Evolutionary conservation across 192 early-diverging fungal genomes (phyloP), one percentile per base, ranked within the genome.

Genomic region (Lunasporangiospora selenospora): DNA sequence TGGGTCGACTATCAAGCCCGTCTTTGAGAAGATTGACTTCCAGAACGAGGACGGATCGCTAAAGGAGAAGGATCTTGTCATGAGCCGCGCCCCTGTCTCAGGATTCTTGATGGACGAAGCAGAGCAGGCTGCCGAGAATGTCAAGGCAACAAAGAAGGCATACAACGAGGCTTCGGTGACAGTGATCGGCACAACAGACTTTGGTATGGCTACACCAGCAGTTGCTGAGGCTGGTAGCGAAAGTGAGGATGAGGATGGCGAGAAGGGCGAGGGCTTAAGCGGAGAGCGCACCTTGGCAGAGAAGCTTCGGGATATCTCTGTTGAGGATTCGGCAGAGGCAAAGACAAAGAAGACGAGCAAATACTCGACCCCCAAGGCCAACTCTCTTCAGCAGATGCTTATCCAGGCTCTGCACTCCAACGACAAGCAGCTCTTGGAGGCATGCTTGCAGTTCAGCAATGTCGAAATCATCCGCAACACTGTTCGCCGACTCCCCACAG

Each of bases 391-490:
- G 38, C 63, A 77, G 21, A 80, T 83, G 60, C 51, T 85, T 15
- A 67, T 85, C 5, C 83, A 85, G 62, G 83, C 83, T 39, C 50
- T 85, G 41, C 83, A 85, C 31, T 81, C 83, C 19, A 80, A 81
- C 27, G 83, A 85, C 45, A 32, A 46, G 9, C 70, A 73, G 29
- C 53, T 85, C 7, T 44, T 85, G 42, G 77, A 83, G 43, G 70
- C 76, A 7, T 81, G 81, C 58, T 67, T 85, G 52, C 59, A 57
- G 4, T 77, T 78, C 44, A 79, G 42, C 21, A 75, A 83, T 23
- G 75, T 58, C 0, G 79, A 80, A 26, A 67, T 80, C 27, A 80
- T 84, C 61, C 62, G 62, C 23, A 80, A 79, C 57, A 85, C 81
- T 15, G 64, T 83, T 6, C 67, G 62, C 44, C 70, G 77, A 73